Evolutionary conservation across 116 monocot genomes (phyloP), one percentile per base, ranked within the genome.

Genomic region (Cymodocea nodosa): DNA sequence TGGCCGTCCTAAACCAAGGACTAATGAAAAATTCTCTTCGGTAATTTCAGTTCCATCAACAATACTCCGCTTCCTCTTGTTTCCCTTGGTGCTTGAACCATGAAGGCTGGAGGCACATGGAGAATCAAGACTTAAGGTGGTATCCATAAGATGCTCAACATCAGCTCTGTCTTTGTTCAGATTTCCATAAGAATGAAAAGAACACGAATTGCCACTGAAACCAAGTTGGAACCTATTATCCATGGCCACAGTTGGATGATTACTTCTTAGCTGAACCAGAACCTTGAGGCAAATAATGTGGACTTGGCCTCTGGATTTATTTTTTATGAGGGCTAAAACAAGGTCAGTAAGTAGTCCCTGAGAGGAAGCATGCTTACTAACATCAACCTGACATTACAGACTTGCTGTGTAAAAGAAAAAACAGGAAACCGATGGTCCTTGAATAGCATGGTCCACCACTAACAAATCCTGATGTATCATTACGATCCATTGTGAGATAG

Each of bases 391-490:
- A 58, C 58, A 58, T 58, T 58, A 58, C 23, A 20, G 58, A 16
- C 4, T 40, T 35, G 61, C 35, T 10, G 2, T 14, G 50, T 12
- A 51, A 34, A 34, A 44, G 50, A 50, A n/a, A 24, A 0, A 48
- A 24, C 15, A 14, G 35, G 15, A 51, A 13, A 63, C 36, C 16
- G 35, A 63, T 39, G 7, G 25, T 10, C 74, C 51, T 40, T 70
- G n/a, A 39, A 64, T 12, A 51, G 17, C 18, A 50, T 53, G 70
- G 75, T 68, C 83, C 86, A 55, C 86, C 86, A 54, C 86, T 87
- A 36, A 87, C 86, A 75, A 87, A 87, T 60, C 86, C 83, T 0
- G 80, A 80, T 51, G 86, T 87, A 80, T 83, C 83, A 4, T 25
- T 22, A n/a, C 74, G 83, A 59, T 87, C 87, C 87, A 87, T 87